Conservation (phyloP, 257 asterid species). For the Hygrophila difformis region DNA sequence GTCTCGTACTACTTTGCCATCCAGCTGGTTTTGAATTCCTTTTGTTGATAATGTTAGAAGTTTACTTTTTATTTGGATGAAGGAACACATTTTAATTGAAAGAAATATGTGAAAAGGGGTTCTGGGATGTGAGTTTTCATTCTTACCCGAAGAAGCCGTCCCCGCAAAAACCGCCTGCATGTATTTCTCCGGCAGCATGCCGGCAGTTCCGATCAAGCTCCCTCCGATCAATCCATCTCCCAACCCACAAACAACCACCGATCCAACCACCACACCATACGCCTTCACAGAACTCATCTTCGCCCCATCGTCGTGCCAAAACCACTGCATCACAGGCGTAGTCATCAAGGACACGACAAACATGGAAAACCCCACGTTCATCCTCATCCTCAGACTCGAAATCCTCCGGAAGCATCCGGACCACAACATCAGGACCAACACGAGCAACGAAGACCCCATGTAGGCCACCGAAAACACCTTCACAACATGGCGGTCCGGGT, state of each 20-base stretch:
- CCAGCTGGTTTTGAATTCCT: no score
- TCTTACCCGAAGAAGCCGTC: slow-evolving; percentile 81
- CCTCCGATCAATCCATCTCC: slow-evolving; percentile 72
- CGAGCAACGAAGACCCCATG: slow-evolving; percentile 52
- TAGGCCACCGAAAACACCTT: slow-evolving; percentile 65
- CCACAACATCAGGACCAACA: slow-evolving; percentile 33
- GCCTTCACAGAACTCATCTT: slow-evolving; percentile 21
- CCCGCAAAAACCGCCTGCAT: slow-evolving; percentile 91
- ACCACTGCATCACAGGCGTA: slow-evolving; percentile 52
- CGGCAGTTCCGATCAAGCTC: slow-evolving; percentile 56
- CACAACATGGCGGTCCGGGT: slow-evolving; percentile 52
- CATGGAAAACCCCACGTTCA: slow-evolving; percentile 63
- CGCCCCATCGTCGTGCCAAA: slow-evolving; percentile 12
- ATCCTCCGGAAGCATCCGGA: slow-evolving; percentile 22
- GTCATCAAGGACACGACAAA: slow-evolving; percentile 42
- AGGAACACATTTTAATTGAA: no score
- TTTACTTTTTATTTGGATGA: no score
- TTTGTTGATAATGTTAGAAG: no score
- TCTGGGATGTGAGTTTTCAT: no score
- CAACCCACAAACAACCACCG: slow-evolving; percentile 54
- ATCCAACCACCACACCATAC: slow-evolving; percentile 32
- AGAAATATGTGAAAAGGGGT: no score
- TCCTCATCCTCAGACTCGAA: slow-evolving; percentile 37
- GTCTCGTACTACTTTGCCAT: no score
- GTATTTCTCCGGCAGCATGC: slow-evolving; percentile 59